Conservation (phyloP, 441 rosid genomes). For the Adansonia gregorii region DNA sequence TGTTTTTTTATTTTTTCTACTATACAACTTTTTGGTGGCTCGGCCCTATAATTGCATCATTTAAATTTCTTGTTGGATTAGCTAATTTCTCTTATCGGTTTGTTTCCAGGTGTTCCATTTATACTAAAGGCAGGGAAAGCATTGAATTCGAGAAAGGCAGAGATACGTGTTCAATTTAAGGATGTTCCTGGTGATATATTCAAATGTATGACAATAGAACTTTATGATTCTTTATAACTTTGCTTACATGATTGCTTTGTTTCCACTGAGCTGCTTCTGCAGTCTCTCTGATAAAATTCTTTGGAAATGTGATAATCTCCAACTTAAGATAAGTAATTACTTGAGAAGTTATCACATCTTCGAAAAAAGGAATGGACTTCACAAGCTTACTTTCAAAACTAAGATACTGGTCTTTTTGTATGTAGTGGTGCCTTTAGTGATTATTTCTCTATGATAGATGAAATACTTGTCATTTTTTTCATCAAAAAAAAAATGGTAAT, state of each 20-base stretch:
- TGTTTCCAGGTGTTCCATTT: constrained; percentile 86
- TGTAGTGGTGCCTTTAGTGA: not conserved
- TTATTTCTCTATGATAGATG: not conserved
- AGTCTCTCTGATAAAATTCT: constrained; percentile 16
- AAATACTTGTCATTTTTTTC: not conserved
- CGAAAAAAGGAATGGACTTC: not conserved
- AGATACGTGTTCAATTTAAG: constrained; percentile 94
- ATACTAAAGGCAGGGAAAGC: constrained; percentile 98
- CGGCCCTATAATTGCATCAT: not conserved
- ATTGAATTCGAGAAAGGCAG: constrained; percentile 91
- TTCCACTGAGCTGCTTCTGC: not conserved
- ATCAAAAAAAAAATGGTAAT: not conserved
- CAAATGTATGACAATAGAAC: constrained; percentile 56
- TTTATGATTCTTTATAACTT: constrained; percentile 21
- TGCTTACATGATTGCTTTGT: not conserved
- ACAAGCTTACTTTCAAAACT: not conserved
- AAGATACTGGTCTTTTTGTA: not conserved
- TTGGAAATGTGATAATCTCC: not conserved
- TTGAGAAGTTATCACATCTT: not conserved
- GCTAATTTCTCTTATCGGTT: constrained; percentile 21
- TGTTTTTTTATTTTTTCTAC: not conserved
- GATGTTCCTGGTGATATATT: constrained; percentile 98
- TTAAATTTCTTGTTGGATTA: constrained; percentile 22
- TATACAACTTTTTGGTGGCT: not conserved
- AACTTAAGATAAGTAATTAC: not conserved